These are phyloP conservation scores for Wickerhamiella sorbophila DNA, from an alignment of 805 yeast species.

Conservation along the genomic window DNA sequence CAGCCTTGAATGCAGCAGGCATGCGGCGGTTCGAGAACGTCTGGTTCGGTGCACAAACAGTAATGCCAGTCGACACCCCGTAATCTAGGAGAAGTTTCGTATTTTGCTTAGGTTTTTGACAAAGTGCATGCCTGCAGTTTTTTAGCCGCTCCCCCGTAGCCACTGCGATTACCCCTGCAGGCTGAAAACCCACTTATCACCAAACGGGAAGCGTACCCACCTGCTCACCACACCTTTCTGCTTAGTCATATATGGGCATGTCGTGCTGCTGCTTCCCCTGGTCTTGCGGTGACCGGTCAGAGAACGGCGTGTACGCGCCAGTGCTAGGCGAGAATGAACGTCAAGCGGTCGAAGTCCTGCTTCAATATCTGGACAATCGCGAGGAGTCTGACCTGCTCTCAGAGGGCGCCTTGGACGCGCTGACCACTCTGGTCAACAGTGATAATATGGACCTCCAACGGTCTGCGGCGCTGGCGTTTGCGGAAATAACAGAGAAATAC, in stretches of 20 bases:
- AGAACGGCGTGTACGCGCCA: slow-evolving; percentile 51
- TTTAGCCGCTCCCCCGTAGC: too few relatives aligned
- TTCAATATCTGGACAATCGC: slow-evolving; percentile 80
- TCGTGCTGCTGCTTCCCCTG: slow-evolving; percentile 15
- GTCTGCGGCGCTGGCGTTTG: slow-evolving; percentile 95
- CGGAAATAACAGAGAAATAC: slow-evolving; percentile 87
- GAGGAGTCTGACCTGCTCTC: slow-evolving; percentile 80
- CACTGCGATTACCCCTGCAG: too few relatives aligned
- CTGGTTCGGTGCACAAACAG: slow-evolving; percentile 26
- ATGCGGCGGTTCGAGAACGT: slow-evolving; percentile 33
- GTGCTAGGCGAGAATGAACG: slow-evolving; percentile 89
- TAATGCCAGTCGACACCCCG: neutral
- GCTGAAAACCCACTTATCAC: slow-evolving; percentile 7
- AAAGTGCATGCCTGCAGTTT: too few relatives aligned
- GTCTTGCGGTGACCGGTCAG: slow-evolving; percentile 13
- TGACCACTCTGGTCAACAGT: slow-evolving; percentile 84
- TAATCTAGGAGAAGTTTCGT: too few relatives aligned
- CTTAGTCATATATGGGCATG: neutral
- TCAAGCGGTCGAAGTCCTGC: slow-evolving; percentile 82
- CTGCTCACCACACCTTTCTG: too few relatives aligned
- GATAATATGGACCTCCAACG: slow-evolving; percentile 91
- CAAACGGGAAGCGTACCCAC: neutral
- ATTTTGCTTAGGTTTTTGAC: too few relatives aligned
- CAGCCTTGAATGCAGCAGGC: neutral
- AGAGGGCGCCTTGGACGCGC: slow-evolving; percentile 68